Evolutionary conservation across 305 asterid species (phyloP).

Genomic region (Petunia hybrid): DNA sequence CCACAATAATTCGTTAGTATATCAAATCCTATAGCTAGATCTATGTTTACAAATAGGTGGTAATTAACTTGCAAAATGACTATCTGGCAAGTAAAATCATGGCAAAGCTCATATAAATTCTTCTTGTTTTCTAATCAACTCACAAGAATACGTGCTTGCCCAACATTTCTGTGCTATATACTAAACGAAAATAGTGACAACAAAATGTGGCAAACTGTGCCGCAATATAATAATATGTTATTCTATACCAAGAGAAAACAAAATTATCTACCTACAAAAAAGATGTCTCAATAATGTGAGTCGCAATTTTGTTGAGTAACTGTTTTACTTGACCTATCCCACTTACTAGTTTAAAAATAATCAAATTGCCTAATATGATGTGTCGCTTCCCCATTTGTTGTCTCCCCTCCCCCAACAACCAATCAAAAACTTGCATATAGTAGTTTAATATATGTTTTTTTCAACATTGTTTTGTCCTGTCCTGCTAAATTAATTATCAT

Average conservation of each 20-base stretch:
- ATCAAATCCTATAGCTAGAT: too few species aligned
- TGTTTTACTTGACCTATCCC: background rate
- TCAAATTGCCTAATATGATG: background rate
- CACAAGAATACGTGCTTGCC: too few species aligned
- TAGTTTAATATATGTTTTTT: background rate
- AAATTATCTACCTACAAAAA: constrained; percentile 31
- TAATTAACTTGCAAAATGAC: too few species aligned
- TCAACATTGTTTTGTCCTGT: background rate
- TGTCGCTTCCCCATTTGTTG: background rate
- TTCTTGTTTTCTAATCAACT: too few species aligned
- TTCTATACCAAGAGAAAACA: background rate
- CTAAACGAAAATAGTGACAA: too few species aligned
- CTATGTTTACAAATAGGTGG: too few species aligned
- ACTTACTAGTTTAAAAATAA: background rate
- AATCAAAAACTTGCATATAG: constrained; percentile 13
- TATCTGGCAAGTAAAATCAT: too few species aligned
- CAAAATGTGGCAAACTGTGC: background rate
- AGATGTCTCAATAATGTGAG: background rate
- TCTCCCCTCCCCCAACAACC: constrained; percentile 22
- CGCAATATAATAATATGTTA: background rate
- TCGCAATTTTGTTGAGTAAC: background rate
- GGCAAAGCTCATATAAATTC: too few species aligned
- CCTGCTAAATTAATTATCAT: background rate
- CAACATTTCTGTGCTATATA: too few species aligned
- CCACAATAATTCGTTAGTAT: too few species aligned